A percentile compares a stretch with the other conserved stretches of the same genome.
Conservation (phyloP, 345 rosid species). For the Gynandropsis gynandra region DNA sequence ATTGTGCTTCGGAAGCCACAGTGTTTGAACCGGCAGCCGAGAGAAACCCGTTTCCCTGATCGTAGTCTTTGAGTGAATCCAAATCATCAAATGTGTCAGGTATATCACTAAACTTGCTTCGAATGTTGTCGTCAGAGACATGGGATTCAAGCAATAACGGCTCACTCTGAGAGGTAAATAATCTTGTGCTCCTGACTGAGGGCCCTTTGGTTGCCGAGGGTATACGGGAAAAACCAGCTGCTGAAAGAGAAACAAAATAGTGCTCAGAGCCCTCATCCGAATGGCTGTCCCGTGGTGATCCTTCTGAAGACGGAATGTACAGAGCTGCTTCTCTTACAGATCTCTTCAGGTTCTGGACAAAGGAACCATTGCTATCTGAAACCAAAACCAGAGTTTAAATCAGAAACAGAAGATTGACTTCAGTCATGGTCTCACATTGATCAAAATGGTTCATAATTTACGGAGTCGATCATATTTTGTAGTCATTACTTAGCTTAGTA, state of each 20-base stretch:
- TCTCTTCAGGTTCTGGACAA: slow-evolving; percentile 71
- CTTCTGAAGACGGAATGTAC: slow-evolving; percentile 49
- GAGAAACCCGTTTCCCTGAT: slow-evolving; percentile 62
- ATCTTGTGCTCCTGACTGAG: slow-evolving; percentile 43
- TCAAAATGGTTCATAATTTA: not conserved
- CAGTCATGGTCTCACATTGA: not conserved
- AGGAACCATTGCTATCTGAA: slow-evolving; percentile 63
- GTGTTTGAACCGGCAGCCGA: slow-evolving; percentile 54
- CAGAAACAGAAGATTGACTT: slow-evolving; percentile 12
- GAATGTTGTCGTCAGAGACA: slow-evolving; percentile 33
- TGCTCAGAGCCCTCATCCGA: slow-evolving; percentile 81
- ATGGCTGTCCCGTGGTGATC: slow-evolving; percentile 61
- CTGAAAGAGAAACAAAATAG: slow-evolving; percentile 71
- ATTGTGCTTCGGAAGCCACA: slow-evolving; percentile 45
- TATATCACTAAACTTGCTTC: slow-evolving; percentile 51
- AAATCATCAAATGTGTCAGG: slow-evolving; percentile 51
- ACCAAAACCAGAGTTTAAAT: slow-evolving; percentile 18
- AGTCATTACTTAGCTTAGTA: no score
- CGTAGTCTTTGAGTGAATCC: slow-evolving; percentile 61
- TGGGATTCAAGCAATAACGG: slow-evolving; percentile 37
- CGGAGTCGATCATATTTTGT: no score
- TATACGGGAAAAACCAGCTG: slow-evolving; percentile 43
- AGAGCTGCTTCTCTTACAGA: slow-evolving; percentile 93
- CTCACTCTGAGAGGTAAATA: slow-evolving; percentile 45
- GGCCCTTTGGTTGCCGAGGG: slow-evolving; percentile 47